A percentile compares a stretch with the other conserved stretches of the same genome.
Conservation (phyloP, 2,329 filamentous ascomycete species). For the Juglanconis sp. region DNA sequence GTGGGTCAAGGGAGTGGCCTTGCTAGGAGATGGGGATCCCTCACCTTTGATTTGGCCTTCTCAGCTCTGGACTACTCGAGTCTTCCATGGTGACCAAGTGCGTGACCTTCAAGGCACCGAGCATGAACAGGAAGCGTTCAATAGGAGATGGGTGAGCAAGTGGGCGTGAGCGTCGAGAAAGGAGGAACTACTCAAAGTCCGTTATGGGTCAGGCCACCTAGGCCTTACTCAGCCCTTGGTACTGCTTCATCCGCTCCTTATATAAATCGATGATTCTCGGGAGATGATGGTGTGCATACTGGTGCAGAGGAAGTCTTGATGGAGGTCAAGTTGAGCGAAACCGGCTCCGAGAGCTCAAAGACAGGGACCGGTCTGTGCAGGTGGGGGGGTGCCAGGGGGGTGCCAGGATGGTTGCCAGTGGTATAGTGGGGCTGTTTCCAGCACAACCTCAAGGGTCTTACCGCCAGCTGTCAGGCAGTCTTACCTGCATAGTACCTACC, state of each 20-base stretch:
- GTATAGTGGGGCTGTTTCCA: too few relatives aligned
- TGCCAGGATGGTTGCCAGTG: too few relatives aligned
- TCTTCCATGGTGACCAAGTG: not conserved
- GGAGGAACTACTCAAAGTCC: not conserved
- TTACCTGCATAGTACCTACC: too few relatives aligned
- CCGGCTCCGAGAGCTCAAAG: not conserved
- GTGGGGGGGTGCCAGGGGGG: too few relatives aligned
- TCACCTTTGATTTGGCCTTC: not conserved
- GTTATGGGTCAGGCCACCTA: not conserved
- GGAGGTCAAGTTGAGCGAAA: not conserved
- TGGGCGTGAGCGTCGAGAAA: not conserved
- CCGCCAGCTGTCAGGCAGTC: too few relatives aligned
- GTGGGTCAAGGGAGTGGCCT: not conserved
- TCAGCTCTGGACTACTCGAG: not conserved
- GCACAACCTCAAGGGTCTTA: too few relatives aligned
- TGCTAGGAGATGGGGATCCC: not conserved
- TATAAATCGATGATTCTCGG: not conserved
- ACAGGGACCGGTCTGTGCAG: not conserved
- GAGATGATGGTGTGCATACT: not conserved
- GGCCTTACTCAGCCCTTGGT: not conserved
- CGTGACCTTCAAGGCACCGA: not conserved
- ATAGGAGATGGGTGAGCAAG: not conserved
- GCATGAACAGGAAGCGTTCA: conserved; percentile 1
- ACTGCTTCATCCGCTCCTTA: not conserved
- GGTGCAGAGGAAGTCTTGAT: not conserved